Evolutionary conservation across 2,329 filamentous ascomycete genomes (phyloP), one percentile per base, ranked within the genome.

Genomic region (Paracoccidioides brasiliensis): DNA sequence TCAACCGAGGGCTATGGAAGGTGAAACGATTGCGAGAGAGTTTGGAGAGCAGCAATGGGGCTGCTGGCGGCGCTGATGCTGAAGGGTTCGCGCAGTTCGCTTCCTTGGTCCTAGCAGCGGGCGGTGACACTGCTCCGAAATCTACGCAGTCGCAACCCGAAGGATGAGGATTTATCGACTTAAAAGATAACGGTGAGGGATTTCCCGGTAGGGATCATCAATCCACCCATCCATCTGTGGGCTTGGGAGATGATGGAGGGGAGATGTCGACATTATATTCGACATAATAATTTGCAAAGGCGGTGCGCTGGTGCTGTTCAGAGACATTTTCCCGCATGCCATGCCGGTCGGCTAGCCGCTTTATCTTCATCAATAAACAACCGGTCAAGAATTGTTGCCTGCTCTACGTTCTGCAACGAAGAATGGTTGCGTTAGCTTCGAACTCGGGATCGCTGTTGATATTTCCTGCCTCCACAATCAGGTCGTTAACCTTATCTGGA

Each of bases 1-100:
- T 73, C 56, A 73, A 71, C 32, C 67, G 71, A 15, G 71, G 70
- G 2, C 53, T 73, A 40, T 70, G 67, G 15, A 71, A 66, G 58
- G 69, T 73, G 54, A 64, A 66, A 45, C 69, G 69, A 55, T 63
- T 66, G 54, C 67, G 71, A 49, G 67, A 69, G 45, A 61, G 63
- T 46, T 71, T 69, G 37, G 70, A 73, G 51, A 66, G 64, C 40
- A 69, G 67, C 10, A 67, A 53, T 61, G 62, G 32, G 10, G 42
- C 35, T 28, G 49, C 66, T 53, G 66, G 63, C 10, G 66, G 69
- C 10, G 55, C 60, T 46, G 57, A 59, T 38, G 69, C 66, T 6
- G 69, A 71, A 58, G 69, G 64, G 3, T 72, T 72, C 55, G 64
- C 68, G 65, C 66, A 62, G 49, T 72, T 73, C 58, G 58, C 69